These are phyloP conservation scores for Candida pseudofarinosa DNA, from an alignment of 805 yeast genomes.

Conservation along the genomic window DNA sequence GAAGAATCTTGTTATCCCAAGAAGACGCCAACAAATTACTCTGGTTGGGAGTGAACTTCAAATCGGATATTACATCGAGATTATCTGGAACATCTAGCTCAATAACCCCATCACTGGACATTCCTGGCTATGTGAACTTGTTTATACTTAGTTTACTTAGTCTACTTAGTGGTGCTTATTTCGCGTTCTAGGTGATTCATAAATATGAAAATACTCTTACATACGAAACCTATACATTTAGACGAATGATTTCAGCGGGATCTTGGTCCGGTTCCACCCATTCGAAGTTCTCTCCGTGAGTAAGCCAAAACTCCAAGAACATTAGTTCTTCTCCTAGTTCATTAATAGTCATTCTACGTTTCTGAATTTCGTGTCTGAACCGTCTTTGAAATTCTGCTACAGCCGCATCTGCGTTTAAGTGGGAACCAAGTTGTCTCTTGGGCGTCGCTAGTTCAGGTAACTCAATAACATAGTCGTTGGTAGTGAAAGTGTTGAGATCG, in stretches of 20 bases:
- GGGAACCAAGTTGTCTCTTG: not conserved
- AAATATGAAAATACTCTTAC: too few relatives aligned
- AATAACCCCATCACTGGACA: not conserved
- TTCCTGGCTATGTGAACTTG: not conserved
- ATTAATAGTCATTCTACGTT: conserved; percentile 33
- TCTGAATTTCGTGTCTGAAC: conserved; percentile 18
- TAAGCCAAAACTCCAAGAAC: conserved; percentile 35
- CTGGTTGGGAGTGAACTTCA: conserved; percentile 32
- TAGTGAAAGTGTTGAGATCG: conserved; percentile 14
- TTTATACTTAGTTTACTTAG: too few relatives aligned
- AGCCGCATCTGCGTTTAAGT: not conserved
- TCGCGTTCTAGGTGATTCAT: too few relatives aligned
- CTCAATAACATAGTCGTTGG: conserved; percentile 23
- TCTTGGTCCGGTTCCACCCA: conserved; percentile 48
- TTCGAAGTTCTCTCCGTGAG: conserved; percentile 31
- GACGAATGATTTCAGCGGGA: conserved; percentile 33
- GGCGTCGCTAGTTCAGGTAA: conserved; percentile 7
- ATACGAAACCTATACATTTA: conserved; percentile 11
- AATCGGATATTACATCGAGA: conserved; percentile 41
- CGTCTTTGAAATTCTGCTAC: conserved; percentile 13
- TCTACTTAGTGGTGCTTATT: too few relatives aligned
- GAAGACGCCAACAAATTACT: conserved; percentile 46
- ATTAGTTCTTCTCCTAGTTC: conserved; percentile 31
- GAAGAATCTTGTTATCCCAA: conserved; percentile 52
- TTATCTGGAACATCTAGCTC: conserved; percentile 12